Evolutionary conservation across 2,329 filamentous ascomycete genomes (phyloP), one percentile per base, ranked within the genome.

Genomic region (Didymella lethalis): DNA sequence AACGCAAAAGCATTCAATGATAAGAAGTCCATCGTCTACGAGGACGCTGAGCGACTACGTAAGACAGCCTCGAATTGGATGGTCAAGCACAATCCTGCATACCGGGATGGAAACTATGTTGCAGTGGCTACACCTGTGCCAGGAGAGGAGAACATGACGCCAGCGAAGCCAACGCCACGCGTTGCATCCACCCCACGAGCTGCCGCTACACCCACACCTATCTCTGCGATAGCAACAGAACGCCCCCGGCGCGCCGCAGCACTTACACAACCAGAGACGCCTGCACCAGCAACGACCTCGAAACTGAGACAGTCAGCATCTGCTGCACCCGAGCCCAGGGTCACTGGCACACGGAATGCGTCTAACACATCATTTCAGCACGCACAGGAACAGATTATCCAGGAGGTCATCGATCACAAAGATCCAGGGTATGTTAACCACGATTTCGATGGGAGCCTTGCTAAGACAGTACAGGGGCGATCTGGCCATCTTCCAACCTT

Each of bases 61-160:
- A 97, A 96, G 78, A 89, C 92, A 3, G 84, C 94, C 40, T 93
- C 90, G 75, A 94, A 93, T 70, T 92, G 88, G 75, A 96, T 96
- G 92, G 89, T 88, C 55, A 90, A 90, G 75, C 85, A 89, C 67
- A 96, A 97, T 69, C 92, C 93, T 14, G 91, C 91, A 16, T 96
- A 96, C 76, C 86, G 87, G 62, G 79, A 86, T 64, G 81, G 83
- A 16, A 70, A 57, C 46, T 95, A 96, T 71, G 84, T 86, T 60
- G 89, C 90, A 5, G 83, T 90, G 45, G 85, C 92, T 6, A 92
- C 91, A 1, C 90, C 92, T 0, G 82, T 93, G 16, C 89, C 89
- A 0, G 81, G 82, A n/a, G 82, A 86, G 18, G 77, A 79, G 6
- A 63, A 72, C 16, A 71, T 76, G 29, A 72, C 74, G 12, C 67